phyloP scores from a whole-genome alignment of 768 basidiomycete species.

The Leccinum incarnatum region DNA sequence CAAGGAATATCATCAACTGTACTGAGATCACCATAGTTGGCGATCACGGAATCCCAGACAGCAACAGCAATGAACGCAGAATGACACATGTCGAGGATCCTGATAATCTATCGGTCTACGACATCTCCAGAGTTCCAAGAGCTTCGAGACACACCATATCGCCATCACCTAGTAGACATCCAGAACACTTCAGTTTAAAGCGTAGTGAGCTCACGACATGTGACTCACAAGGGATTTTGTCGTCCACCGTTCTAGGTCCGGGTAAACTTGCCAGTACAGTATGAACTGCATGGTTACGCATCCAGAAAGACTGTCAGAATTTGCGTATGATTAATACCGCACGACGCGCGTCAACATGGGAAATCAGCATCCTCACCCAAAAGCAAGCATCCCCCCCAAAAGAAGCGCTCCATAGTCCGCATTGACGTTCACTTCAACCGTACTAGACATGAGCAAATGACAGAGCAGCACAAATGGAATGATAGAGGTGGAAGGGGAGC shows the following conservation, averaged over 20 bases:
- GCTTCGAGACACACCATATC: constrained; percentile 17
- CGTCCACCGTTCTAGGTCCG: constrained; percentile 13
- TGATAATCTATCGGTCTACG: not conserved
- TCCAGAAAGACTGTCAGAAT: constrained; percentile 21
- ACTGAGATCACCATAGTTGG: constrained; percentile 14
- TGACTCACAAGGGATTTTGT: constrained; percentile 19
- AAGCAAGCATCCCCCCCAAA: constrained; percentile 23
- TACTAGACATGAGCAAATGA: constrained; percentile 3
- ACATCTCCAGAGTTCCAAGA: not conserved
- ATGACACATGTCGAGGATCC: constrained; percentile 26
- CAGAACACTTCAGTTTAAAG: not conserved
- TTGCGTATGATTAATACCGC: not conserved
- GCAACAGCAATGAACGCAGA: constrained; percentile 21
- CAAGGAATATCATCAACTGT: constrained; percentile 18
- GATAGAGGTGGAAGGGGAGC: not conserved
- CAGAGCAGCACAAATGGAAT: not conserved
- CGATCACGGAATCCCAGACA: constrained; percentile 26
- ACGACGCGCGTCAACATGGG: not conserved
- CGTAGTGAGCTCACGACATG: not conserved
- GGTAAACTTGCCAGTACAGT: constrained; percentile 22
- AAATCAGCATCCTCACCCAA: constrained; percentile 8
- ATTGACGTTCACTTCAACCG: not conserved
- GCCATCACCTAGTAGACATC: constrained; percentile 16
- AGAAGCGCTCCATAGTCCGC: constrained; percentile 19
- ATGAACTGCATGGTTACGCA: constrained; percentile 27